Conservation (phyloP, 306 rosid species). For the Acmispon strigosus region DNA sequence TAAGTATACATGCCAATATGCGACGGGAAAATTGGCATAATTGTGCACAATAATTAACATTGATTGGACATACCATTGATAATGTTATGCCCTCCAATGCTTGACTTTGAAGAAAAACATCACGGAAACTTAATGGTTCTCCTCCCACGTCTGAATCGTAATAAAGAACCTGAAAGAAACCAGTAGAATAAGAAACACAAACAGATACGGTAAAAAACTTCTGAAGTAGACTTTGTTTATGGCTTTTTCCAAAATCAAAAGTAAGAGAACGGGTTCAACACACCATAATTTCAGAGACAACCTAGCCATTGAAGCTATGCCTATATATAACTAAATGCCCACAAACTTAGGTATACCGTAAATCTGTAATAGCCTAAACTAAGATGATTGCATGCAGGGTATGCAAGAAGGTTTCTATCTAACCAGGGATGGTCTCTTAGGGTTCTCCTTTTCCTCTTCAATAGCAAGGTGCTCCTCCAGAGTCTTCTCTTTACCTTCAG, state of each 20-base stretch:
- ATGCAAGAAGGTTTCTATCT: slow-evolving; percentile 29
- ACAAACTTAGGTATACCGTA: background rate
- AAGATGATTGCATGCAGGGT: background rate
- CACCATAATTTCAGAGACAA: background rate
- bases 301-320: background rate
- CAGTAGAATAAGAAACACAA: slow-evolving; percentile 21
- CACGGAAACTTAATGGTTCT: slow-evolving; percentile 77
- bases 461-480: slow-evolving; percentile 45
- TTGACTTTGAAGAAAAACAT: slow-evolving; percentile 93
- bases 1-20: background rate
- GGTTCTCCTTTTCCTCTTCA: slow-evolving; percentile 61
- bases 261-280: background rate
- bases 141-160: slow-evolving; percentile 80
- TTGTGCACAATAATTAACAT: slow-evolving; percentile 12
- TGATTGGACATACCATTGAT: slow-evolving; percentile 70
- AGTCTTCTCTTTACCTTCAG: slow-evolving; percentile 52
- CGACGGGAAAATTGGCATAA: background rate
- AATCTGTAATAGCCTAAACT: background rate
- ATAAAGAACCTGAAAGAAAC: slow-evolving; percentile 60
- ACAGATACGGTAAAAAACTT: background rate
- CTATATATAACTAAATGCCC: background rate
- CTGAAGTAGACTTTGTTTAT: background rate
- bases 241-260: background rate
- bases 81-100: slow-evolving; percentile 88
- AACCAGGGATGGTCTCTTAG: slow-evolving; percentile 64